Evolutionary conservation across 495 filamentous ascomycete genomes (phyloP), one percentile per base, ranked within the genome.

Genomic region (Daldinia grandis): DNA sequence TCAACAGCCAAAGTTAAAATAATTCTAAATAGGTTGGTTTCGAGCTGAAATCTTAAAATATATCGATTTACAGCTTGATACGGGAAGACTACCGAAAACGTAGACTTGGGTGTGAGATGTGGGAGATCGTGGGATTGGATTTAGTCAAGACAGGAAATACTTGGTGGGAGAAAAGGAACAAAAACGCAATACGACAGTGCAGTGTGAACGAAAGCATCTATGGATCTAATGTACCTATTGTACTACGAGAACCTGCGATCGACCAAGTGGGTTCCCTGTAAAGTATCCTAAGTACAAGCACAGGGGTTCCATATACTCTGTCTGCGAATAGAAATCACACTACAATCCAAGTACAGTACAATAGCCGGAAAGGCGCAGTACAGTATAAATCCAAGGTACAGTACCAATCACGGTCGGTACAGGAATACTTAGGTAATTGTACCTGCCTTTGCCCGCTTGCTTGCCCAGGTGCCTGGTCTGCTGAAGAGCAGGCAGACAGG

Each of bases 161-260:
- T 68, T 69, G 57, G 70, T 73, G 70, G 70, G 65, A 73, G 70
- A 66, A 69, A 73, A 62, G 47, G 51, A 51, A 68, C 31, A 58
- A 68, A 72, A 73, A 65, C 31, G 61, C 27, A 58, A 64, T 64
- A 64, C 60, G 28, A 68, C 64, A 40, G 60, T 56, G 54, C 58
- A 71, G 30, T 44, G 64, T 42, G 60, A 64, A 64, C 58, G 60
- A 64, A 72, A 68, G 69, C 64, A 64, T 69, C 66, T 30, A 67
- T 31, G 15, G 38, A 44, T 42, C 38, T 12, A 24, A 58, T 63
- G 60, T 65, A 60, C 57, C 60, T 61, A 56, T 28, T 64, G 14
- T 17, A 47, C 24, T 35, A 24, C 27, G n/a, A 27, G 51, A 19
- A 58, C 59, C 40, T 40, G 42, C 58, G 51, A 62, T 56, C 53